These are phyloP conservation scores for Debaryomyces hansenii DNA, from an alignment of 805 yeast species.

Conservation along the genomic window DNA sequence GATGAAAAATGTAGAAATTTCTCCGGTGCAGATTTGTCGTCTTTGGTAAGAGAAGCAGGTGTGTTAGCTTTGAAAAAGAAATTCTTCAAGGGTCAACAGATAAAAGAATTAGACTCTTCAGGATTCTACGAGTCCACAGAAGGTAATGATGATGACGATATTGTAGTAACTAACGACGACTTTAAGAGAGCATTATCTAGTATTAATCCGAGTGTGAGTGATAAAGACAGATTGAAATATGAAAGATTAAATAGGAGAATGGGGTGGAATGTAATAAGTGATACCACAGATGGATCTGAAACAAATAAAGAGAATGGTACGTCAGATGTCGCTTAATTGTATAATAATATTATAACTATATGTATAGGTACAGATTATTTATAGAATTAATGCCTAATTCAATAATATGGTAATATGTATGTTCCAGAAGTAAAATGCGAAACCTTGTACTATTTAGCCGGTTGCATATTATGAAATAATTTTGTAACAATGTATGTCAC, in stretches of 20 bases:
- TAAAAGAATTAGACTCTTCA: slow-evolving; percentile 37
- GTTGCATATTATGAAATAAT: not conserved
- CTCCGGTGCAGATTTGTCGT: slow-evolving; percentile 94
- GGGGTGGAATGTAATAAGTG: slow-evolving; percentile 61
- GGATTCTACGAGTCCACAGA: slow-evolving; percentile 35
- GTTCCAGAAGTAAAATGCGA: not conserved
- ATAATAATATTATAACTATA: not conserved
- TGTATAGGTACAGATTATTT: not conserved
- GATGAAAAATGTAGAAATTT: slow-evolving; percentile 85
- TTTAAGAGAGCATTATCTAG: slow-evolving; percentile 68
- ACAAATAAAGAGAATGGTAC: not conserved
- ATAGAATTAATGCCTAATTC: not conserved
- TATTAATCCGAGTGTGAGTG: slow-evolving; percentile 90
- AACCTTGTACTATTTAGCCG: not conserved
- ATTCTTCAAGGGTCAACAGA: slow-evolving; percentile 50
- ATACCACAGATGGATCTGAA: slow-evolving; percentile 16
- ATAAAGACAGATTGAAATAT: slow-evolving; percentile 74
- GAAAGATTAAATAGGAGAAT: slow-evolving; percentile 69
- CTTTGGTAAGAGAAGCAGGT: slow-evolving; percentile 92
- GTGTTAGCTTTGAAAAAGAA: slow-evolving; percentile 78
- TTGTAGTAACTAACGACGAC: slow-evolving; percentile 63
- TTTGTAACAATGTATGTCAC: not conserved
- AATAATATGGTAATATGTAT: not conserved
- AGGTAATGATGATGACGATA: slow-evolving; percentile 27
- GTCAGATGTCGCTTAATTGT: not conserved